Evolutionary conservation across 768 basidiomycete genomes (phyloP), one percentile per base, ranked within the genome.

Genomic region (Mycena leptocephala): DNA sequence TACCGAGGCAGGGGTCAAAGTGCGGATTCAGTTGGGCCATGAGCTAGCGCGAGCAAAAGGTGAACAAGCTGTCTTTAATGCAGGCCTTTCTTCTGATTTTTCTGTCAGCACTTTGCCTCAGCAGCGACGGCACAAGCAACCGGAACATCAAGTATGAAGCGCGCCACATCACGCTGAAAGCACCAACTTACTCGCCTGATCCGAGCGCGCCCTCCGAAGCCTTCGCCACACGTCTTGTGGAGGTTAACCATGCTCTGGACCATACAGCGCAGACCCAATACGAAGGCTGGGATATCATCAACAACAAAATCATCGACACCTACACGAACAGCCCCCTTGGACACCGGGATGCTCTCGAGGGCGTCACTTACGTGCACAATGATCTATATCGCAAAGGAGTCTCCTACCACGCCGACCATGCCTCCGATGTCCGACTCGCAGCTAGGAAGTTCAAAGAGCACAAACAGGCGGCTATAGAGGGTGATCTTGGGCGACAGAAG

Each of bases 251-350:
- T 3, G 66, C 75, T 2, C 26, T 76, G 2, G 72, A 81, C 30
- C 82, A 82, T 53, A 79, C 81, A 0, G 80, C 77, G 24, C 65
- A 80, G 58, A 77, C 75, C 5, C 80, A 81, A 71, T 68, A 80
- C n/a, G 41, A 66, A 5, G 76, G 75, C 0, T 80, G 78, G 79
- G 46, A 79, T 26, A 48, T 73, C 7, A 5, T n/a, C 24, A 62
- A 74, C 28, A 10, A 63, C 1, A 62, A 74, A 18, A 59, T 81
- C 26, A 59, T 53, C 46, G 65, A 66, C 18, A 35, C 67, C 4
- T 82, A 75, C 39, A 79, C 70, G 32, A 43, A 39, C 10, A 59
- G 51, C 68, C 73, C 64, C 55, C 72, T 72, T 3, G 51, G 26
- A 22, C 32, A 48, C 2, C 39, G 70, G 11, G 59, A 48, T n/a